These are phyloP conservation scores for Penicillium sp. DNA, from an alignment of 2,329 filamentous ascomycete species.

Conservation along the genomic window DNA sequence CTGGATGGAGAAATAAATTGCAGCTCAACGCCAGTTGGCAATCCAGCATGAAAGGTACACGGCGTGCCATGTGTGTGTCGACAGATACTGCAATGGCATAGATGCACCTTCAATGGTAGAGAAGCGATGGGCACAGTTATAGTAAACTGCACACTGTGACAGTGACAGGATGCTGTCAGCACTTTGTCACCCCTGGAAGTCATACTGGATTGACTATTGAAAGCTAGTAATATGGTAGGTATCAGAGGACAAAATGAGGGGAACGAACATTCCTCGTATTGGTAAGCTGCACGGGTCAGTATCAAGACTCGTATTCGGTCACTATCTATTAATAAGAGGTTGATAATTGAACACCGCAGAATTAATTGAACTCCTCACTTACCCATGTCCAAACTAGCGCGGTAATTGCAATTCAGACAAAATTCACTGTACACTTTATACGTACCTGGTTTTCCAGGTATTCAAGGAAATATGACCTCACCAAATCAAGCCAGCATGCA, in stretches of 20 bases:
- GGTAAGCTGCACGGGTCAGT: background rate
- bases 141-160: slow-evolving; percentile 28
- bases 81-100: slow-evolving; percentile 50
- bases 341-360: too few relatives aligned
- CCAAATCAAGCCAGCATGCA: too few relatives aligned
- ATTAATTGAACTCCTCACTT: too few relatives aligned
- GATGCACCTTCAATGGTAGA: slow-evolving; percentile 41
- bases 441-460: too few relatives aligned
- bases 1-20: slow-evolving; percentile 25
- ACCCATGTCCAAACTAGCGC: too few relatives aligned
- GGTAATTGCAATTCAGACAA: too few relatives aligned
- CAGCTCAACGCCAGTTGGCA: slow-evolving; percentile 21
- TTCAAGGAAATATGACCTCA: too few relatives aligned
- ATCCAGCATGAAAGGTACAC: slow-evolving; percentile 26
- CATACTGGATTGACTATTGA: background rate
- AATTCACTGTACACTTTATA: too few relatives aligned
- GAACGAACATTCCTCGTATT: background rate
- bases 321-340: too few relatives aligned
- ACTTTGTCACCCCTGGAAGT: slow-evolving; percentile 6
- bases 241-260: background rate
- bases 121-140: slow-evolving; percentile 33
- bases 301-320: background rate
- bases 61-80: slow-evolving; percentile 41
- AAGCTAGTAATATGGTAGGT: background rate
- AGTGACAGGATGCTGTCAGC: slow-evolving; percentile 29